These are phyloP conservation scores for Aspergillus egyptiacus DNA, from an alignment of 495 filamentous ascomycete species.

Conservation along the genomic window DNA sequence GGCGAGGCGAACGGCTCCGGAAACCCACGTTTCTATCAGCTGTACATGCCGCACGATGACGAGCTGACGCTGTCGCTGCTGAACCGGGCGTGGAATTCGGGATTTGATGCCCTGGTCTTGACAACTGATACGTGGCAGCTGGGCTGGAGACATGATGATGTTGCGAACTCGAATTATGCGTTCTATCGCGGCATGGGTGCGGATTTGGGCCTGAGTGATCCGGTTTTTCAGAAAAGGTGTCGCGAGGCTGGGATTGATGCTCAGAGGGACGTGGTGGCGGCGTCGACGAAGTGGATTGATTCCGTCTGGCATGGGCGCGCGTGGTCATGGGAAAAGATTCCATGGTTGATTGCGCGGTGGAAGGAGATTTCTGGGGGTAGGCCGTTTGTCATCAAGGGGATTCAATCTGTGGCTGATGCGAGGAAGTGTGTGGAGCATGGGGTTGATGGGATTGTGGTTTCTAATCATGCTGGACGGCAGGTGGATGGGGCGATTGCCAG, in stretches of 20 bases:
- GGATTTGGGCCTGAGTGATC: conserved; percentile 52
- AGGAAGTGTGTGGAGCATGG: conserved; percentile 45
- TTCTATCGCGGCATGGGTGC: conserved; percentile 43
- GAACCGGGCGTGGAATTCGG: conserved; percentile 47
- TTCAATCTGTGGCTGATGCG: conserved; percentile 8
- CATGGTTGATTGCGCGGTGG: conserved; percentile 45
- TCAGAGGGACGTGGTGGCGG: conserved; percentile 41
- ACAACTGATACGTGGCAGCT: conserved; percentile 63
- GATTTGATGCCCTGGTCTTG: conserved; percentile 55
- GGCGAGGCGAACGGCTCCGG: conserved; percentile 46
- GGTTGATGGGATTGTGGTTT: conserved; percentile 53
- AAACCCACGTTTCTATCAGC: conserved; percentile 53
- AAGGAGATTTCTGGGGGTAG: not conserved
- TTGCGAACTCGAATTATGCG: conserved; percentile 48
- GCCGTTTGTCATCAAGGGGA: conserved; percentile 39
- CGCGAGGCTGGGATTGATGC: conserved; percentile 48
- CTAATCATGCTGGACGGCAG: conserved; percentile 57
- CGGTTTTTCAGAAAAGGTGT: conserved; percentile 50
- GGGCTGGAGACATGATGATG: conserved; percentile 53
- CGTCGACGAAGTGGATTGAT: conserved; percentile 57
- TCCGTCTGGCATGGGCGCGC: conserved; percentile 59
- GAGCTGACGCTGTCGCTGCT: conserved; percentile 37
- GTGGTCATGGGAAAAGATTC: conserved; percentile 52
- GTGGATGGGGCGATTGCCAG: conserved; percentile 56
- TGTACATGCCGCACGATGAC: conserved; percentile 58